Base-by-base conservation (phyloP, 805 yeast genomes). In the Kodamaea jinghongensis region DNA sequence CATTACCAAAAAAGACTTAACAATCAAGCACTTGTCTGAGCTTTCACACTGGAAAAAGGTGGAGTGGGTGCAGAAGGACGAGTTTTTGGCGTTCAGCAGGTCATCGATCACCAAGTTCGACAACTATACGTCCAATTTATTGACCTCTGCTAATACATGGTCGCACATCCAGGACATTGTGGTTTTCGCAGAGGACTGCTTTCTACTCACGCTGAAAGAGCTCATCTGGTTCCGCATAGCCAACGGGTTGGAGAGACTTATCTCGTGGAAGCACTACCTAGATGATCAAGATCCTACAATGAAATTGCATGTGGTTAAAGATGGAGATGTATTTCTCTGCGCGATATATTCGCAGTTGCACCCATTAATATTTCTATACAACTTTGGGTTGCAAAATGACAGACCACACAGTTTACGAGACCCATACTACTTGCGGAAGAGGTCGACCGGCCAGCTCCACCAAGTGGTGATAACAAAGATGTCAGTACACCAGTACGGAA, bases 251-350 rank as follows among this genome's bases (percentile, higher is more conserved):
- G 60, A 60, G 22, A 68, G 84, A 42, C 43, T 76, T 2, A 51
- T 87, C 1, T 75, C 90, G 0, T 85, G 95, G 90, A 83, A 81
- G 44, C 96, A 88, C 57, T 75, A 63, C 44, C 58, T 84, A 15
- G 71, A 73, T 31, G 67, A 73, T 6, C 46, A 55, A 1, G 95
- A 86, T 48, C 71, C 74, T 1, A 38, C 48, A 10, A 15, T 81
- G 39, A 61, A 55, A 37, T 41, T 83, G 38, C 46, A 55, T 2
- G 52, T 71, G 2, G 54, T 60, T 9, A 29, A 56, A 3, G 50
- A 48, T 9, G 49, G 48, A 34, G 43, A 43, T 17, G 31, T 27
- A 4, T 60, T 48, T 38, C 30, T 51, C 15, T 62, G 68, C 33
- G 27, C 52, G 17, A 41, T 67, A 1, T 58, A 55, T 40, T 66